These are phyloP conservation scores for Neolentinus lepideus DNA, from an alignment of 1,284 basidiomycete genomes.

Conservation along the genomic window DNA sequence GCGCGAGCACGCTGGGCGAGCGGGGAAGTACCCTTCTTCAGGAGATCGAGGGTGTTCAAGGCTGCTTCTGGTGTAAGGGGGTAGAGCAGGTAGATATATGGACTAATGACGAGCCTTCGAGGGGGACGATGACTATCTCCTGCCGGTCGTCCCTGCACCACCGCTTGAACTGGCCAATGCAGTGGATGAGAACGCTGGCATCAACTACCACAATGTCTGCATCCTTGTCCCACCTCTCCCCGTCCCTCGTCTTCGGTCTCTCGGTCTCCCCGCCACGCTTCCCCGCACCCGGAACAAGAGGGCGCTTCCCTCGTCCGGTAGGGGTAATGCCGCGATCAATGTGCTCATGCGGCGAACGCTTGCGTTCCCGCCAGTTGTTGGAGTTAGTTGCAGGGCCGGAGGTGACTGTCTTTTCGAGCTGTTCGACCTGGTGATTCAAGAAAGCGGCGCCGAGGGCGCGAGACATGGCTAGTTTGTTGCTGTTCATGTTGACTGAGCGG, in stretches of 20 bases:
- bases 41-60: constrained; percentile 86
- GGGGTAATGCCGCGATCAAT: constrained; percentile 11
- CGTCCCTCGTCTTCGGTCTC: constrained; percentile 12
- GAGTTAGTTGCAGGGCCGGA: constrained; percentile 34
- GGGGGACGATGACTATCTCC: constrained; percentile 74
- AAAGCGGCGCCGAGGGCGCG: constrained; percentile 78
- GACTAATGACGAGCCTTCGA: constrained; percentile 67
- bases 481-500: neutral
- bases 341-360: constrained; percentile 9
- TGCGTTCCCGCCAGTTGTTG: constrained; percentile 51
- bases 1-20: constrained; percentile 78
- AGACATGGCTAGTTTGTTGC: constrained; percentile 68
- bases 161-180: constrained; percentile 72
- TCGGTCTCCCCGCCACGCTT: constrained; percentile 11
- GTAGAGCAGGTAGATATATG: constrained; percentile 2
- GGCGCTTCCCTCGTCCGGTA: constrained; percentile 12
- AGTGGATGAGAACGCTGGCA: constrained; percentile 82
- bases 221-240: constrained; percentile 35
- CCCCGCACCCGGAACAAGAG: constrained; percentile 13
- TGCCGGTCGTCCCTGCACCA: constrained; percentile 70
- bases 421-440: constrained; percentile 75
- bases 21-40: constrained; percentile 82
- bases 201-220: constrained; percentile 78
- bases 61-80: constrained; percentile 34
- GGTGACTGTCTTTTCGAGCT: constrained; percentile 69